Conservation (phyloP, 352 stramenopile genomes). For the Pythium apleroticum region DNA sequence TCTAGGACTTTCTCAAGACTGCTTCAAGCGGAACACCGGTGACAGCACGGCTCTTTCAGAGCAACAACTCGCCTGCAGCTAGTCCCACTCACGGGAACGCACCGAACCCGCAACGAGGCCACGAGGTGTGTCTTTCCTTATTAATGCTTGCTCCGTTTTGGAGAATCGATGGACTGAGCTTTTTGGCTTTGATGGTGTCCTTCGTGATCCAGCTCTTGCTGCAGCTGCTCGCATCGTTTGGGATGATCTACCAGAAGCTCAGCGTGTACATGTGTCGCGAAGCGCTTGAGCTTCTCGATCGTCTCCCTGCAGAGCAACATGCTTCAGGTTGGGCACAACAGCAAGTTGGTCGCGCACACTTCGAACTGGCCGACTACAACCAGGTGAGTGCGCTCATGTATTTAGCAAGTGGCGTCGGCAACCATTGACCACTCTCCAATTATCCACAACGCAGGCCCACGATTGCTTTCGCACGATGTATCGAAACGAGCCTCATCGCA, state of each 20-base stretch:
- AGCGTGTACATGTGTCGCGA: conserved; percentile 81
- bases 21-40: conserved; percentile 13
- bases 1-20: conserved; percentile 27
- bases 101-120: conserved; percentile 9
- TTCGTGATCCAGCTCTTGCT: conserved; percentile 37
- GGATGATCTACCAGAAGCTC: conserved; percentile 70
- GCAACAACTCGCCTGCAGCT: conserved; percentile 18
- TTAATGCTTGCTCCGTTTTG: not conserved
- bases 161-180: not conserved
- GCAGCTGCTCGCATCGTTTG: conserved; percentile 65
- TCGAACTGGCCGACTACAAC: conserved; percentile 95
- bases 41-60: conserved; percentile 21
- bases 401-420: not conserved
- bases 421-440: not conserved
- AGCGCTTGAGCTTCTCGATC: conserved; percentile 87
- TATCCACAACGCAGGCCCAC: conserved; percentile 53
- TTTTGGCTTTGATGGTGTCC: not conserved
- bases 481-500: conserved; percentile 88
- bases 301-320: conserved; percentile 81
- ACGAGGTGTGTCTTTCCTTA: conserved; percentile 11
- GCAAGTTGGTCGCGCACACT: conserved; percentile 93
- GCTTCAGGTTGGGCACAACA: conserved; percentile 94
- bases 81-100: conserved; percentile 22
- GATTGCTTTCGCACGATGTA: conserved; percentile 90
- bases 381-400: conserved; percentile 24